Evolutionary conservation across 208 protist species (phyloP).

Genomic region (Trypanosoma caninum): DNA sequence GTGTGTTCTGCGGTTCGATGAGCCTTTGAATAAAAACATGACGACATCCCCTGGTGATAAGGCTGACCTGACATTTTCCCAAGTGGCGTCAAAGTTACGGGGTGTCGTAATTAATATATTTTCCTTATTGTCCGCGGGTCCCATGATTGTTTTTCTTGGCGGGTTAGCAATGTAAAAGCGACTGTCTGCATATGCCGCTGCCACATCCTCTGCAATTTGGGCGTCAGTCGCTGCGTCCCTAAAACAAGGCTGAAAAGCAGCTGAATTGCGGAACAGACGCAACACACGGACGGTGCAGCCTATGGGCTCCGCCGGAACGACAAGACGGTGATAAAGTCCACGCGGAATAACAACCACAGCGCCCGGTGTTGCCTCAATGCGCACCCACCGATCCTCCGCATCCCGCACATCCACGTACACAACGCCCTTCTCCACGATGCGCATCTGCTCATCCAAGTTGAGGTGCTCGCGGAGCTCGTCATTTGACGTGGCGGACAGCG

Average conservation of each 20-base stretch:
- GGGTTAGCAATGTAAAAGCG: conserved; percentile 14
- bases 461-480: conserved; percentile 22
- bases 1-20: conserved; percentile 40
- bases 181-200: conserved; percentile 9
- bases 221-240: not conserved
- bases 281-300: conserved; percentile 3
- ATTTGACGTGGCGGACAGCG: not conserved
- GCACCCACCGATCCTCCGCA: conserved; percentile 20
- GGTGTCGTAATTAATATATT: conserved; percentile 20
- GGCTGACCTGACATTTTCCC: conserved; percentile 10
- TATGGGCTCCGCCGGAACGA: not conserved
- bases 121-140: conserved; percentile 14
- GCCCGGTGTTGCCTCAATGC: conserved; percentile 12
- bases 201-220: not conserved
- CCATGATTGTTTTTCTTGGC: conserved; percentile 20
- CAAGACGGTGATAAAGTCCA: conserved; percentile 23
- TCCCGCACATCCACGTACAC: conserved; percentile 24
- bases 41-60: conserved; percentile 19
- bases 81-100: conserved; percentile 21
- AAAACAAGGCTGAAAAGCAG: conserved; percentile 4
- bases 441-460: conserved; percentile 28
- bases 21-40: conserved; percentile 58
- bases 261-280: not conserved
- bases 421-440: conserved; percentile 19
- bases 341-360: conserved; percentile 16